Base-by-base conservation (phyloP, 805 yeast species). In the Kuraishia molischiana region DNA sequence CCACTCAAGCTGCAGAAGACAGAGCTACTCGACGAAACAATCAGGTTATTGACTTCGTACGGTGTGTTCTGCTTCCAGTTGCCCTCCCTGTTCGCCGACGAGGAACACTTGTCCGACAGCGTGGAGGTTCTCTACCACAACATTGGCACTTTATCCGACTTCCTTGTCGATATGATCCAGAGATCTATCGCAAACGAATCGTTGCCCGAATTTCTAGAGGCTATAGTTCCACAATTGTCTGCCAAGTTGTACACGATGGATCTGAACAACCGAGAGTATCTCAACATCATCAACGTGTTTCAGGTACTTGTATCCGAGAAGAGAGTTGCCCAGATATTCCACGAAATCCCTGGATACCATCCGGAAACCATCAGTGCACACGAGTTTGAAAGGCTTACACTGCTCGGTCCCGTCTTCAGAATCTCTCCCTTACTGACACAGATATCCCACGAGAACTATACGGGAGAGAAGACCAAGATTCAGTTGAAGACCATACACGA, bases 391-490 rank as follows among this genome's bases (percentile, higher is more conserved):
- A 60, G 61, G 13, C 63, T 66, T 19, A 74, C 95, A 0, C 56
- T 85, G 14, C 59, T 90, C 38, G 97, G 97, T 2, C 82, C 95
- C 5, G 64, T 86, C 22, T 69, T 85, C 38, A 66, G 79, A 40
- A 58, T 86, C 18, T 84, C 95, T 1, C 95, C 96, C 0, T 59
- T 87, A 34, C 67, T 74, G 34, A 66, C 69, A 3, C 57, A 66
- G n/a, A 62, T 66, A 18, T 71, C 76, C 0, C 54, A 67, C 0
- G 48, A 61, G 14, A 73, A 70, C 42, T 77, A 78, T 45, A 44
- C 52, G 1, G 56, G 46, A 4, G 58, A 52, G 3, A 39, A 52
- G 20, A 55, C 70, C 1, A 64, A 61, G 32, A 50, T 58, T 19
- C 77, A 77, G 44, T 54, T 72, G 3, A 63, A 64, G 28, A 54